Base-by-base conservation (phyloP, 371 early-diverging fungal genomes). In the Syncephalastrum racemosum region DNA sequence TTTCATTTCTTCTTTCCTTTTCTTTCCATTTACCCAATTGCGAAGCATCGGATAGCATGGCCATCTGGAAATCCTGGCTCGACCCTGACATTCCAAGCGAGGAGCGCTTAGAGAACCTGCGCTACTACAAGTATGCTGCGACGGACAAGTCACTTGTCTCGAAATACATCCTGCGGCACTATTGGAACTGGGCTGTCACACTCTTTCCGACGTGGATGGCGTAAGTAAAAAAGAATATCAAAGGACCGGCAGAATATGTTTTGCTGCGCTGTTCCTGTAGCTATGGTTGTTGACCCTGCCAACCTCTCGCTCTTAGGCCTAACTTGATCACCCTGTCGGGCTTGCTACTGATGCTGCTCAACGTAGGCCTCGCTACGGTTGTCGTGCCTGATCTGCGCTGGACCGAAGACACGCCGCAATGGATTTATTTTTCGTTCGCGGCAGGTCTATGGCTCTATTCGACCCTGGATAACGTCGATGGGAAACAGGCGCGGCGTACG, bases 261-360 rank as follows among this genome's bases (percentile, higher is more conserved):
- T 20, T 18, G 15, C 15, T 14, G 23, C 42, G 47, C 1, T 25
- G 13, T 57, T 0, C 36, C 15, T 51, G 15, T 43, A n/a, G 4
- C n/a, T 6, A 16, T 8, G 36, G 36, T 31, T 31, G 36, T 31
- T 39, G 16, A 12, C 7, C 7, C 16, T 46, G 45, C 44, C 20
- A 50, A 23, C 19, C 3, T 24, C 50, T 10, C 18, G 43, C 19
- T 52, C 0, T 25, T 60, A 96, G 96, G 2, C 99, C 99, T 47
- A 99, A 99, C 73, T 73, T 95, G 48, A 96, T 99, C 59, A 99
- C 99, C n/a, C 76, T 99, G 50, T 81, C 90, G 42, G 99, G 99
- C 16, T 85, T 98, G 46, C 71, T 89, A 36, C 93, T 92, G 54
- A 91, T 95, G 68, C 63, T 97, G 19, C 56, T 85, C 50, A 93